Base-by-base conservation (phyloP, 2,329 filamentous ascomycete genomes). In the Beauveria sp. region DNA sequence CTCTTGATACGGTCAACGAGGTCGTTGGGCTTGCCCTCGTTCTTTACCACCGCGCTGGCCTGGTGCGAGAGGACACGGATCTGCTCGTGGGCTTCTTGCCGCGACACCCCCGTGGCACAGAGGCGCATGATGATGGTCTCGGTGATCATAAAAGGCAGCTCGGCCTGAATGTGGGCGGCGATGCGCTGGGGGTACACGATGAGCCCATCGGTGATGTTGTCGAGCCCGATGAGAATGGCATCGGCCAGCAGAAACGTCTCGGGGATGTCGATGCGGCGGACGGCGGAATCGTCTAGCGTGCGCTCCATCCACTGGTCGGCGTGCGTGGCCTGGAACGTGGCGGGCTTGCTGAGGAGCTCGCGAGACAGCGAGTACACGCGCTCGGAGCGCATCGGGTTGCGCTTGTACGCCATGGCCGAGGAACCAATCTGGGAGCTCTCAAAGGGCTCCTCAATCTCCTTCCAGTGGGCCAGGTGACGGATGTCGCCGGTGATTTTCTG, bases 61-160 rank as follows among this genome's bases (percentile, higher is more conserved):
- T 96, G 79, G 76, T 92, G 88, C 2, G 84, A 90, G 50, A 96
- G 81, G 1, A 96, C 89, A 8, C 88, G 87, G 68, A 96, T 92
- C 73, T 93, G 78, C 76, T 96, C 92, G 74, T 96, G 92, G 1
- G 90, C 88, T 26, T 92, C 90, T 72, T 96, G 91, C 55, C 91
- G 79, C 10, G 84, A 89, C 30, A 79, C 82, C 37, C 90, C 90
- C 69, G 86, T 82, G 61, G 85, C 84, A 30, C 87, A 84, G 61
- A 93, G 80, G 66, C 84, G 85, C 90, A 96, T 92, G 71, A 92
- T 90, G 70, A 92, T 86, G 47, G 64, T 63, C 67, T 66, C 71
- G 8, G 87, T 92, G 8, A 86, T 82, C 88, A 93, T 96, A 76
- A 96, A 96, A 1, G 92, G 92, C 16, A 97, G 83, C 75, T 96